These are phyloP conservation scores for Calonectria leucothoes DNA, from an alignment of 2,329 filamentous ascomycete species.

Conservation along the genomic window DNA sequence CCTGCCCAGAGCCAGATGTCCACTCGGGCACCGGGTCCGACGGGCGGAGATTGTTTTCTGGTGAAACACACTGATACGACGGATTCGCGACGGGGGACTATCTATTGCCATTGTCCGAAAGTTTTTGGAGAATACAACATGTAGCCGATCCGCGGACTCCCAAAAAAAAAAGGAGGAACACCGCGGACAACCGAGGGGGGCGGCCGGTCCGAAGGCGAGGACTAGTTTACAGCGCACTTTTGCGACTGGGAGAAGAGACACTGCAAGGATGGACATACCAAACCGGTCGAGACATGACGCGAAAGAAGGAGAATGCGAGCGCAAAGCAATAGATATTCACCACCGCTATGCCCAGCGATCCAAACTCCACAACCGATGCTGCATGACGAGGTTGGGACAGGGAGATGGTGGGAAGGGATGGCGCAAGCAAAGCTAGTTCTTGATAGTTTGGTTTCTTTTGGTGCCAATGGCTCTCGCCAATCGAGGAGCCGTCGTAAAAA, in stretches of 20 bases:
- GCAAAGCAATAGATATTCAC: neutral
- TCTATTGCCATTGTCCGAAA: conserved; percentile 23
- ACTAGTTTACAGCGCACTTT: conserved; percentile 15
- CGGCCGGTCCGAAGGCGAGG: neutral
- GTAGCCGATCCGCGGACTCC: conserved; percentile 27
- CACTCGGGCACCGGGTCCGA: conserved; percentile 19
- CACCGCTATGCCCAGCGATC: neutral
- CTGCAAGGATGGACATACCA: conserved; percentile 14
- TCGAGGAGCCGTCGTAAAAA: neutral
- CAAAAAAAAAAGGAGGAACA: no score
- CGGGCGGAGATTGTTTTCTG: conserved; percentile 7
- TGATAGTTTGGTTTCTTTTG: neutral
- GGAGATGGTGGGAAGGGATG: neutral
- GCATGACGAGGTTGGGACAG: neutral
- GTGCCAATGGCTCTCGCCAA: neutral
- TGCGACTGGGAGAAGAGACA: conserved; percentile 17
- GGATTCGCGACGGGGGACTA: conserved; percentile 23
- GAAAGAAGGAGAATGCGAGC: neutral
- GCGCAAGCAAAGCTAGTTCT: neutral
- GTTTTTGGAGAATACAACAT: conserved; percentile 1
- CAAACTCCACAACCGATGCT: neutral
- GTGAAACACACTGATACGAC: conserved; percentile 33
- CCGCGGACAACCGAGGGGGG: neutral
- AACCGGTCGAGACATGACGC: conserved; percentile 11
- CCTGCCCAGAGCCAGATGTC: conserved; percentile 18